Conservation (phyloP, 257 asterid genomes). For the Solanum rostratum region DNA sequence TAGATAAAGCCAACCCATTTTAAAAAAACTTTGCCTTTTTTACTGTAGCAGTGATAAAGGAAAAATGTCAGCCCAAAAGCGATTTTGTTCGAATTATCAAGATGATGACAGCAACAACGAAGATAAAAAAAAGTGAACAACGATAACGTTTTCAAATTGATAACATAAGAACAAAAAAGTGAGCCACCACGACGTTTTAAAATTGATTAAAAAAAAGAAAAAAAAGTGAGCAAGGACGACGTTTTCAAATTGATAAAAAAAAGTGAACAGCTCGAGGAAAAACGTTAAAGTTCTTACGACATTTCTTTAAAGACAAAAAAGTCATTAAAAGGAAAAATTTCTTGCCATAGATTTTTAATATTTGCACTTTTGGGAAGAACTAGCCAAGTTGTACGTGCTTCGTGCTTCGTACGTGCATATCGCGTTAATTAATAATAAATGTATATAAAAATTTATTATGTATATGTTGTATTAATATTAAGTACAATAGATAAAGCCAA, state of each 20-base stretch:
- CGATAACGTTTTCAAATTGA: no score
- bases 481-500: no score
- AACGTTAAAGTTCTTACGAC: neutral
- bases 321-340: neutral
- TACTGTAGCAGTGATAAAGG: neutral
- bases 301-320: neutral
- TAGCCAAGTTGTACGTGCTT: no score
- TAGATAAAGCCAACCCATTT: neutral
- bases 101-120: neutral
- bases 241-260: no score
- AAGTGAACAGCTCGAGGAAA: neutral
- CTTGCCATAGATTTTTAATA: no score
- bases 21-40: neutral
- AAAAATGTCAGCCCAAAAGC: constrained; percentile 20
- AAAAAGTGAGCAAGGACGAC: neutral
- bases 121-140: no score
- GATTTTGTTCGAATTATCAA: constrained; percentile 8
- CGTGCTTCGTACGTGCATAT: no score
- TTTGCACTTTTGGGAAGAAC: no score
- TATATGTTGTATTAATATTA: no score
- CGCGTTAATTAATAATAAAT: no score
- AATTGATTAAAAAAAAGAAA: neutral
- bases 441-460: no score
- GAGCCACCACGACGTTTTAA: rapidly evolving
- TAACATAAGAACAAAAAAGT: no score